Evolutionary conservation across 2,329 filamentous ascomycete genomes (phyloP).

Genomic region (Ilyonectria destructans): DNA sequence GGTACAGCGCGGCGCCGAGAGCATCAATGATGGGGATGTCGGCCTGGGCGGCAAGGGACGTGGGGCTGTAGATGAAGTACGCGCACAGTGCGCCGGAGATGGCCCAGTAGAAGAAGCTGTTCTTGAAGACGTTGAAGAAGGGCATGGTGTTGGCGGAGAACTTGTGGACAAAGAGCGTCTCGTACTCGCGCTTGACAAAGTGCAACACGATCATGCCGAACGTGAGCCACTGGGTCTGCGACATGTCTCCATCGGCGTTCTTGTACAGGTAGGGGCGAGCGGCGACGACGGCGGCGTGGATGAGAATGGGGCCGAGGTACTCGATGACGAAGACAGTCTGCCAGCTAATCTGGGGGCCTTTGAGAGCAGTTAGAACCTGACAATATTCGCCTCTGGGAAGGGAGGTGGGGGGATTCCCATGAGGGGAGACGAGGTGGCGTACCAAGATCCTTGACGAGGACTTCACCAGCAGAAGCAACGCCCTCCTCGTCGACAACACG

Average conservation of each 20-base stretch:
- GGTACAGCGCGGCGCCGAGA: conserved; percentile 79
- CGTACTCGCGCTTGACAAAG: conserved; percentile 95
- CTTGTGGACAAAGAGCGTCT: conserved; percentile 95
- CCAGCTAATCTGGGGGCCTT: conserved; percentile 93
- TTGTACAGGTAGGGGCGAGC: conserved; percentile 77
- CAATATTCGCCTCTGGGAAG: not conserved
- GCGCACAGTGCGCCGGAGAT: conserved; percentile 86
- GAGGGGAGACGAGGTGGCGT: conserved; percentile 51
- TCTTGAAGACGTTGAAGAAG: conserved; percentile 90
- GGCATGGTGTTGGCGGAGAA: conserved; percentile 98
- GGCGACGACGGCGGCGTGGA: conserved; percentile 83
- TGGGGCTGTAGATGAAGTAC: conserved; percentile 87
- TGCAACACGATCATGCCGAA: conserved; percentile 84
- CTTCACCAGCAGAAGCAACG: conserved; percentile 66
- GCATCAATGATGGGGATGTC: conserved; percentile 71
- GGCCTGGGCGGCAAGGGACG: conserved; percentile 75
- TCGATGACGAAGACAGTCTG: conserved; percentile 95
- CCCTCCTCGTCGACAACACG: conserved; percentile 65
- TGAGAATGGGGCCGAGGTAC: conserved; percentile 91
- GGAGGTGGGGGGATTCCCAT: not conserved
- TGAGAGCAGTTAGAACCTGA: conserved; percentile 10
- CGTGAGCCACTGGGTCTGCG: conserved; percentile 80
- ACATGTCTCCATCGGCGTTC: conserved; percentile 66
- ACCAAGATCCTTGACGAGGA: conserved; percentile 97
- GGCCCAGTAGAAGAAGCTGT: conserved; percentile 95